Conservation (phyloP, 2,329 filamentous ascomycete genomes). For the Venturia asperata region DNA sequence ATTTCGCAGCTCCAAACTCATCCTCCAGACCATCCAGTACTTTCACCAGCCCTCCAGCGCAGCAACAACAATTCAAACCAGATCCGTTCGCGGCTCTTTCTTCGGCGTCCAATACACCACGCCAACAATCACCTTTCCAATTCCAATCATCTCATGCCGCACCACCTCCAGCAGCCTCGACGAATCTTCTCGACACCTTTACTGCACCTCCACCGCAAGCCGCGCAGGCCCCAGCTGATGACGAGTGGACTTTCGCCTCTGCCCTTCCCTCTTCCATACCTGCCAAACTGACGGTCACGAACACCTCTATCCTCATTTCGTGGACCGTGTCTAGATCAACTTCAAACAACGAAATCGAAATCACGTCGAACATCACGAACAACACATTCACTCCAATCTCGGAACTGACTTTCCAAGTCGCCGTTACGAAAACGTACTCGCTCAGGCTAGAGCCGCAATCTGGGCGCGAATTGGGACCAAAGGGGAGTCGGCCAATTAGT, state of each 20-base stretch:
- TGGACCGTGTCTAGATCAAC: slow-evolving; percentile 60
- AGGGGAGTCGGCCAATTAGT: slow-evolving; percentile 63
- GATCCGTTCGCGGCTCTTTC: slow-evolving; percentile 57
- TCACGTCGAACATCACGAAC: slow-evolving; percentile 80
- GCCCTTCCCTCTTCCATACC: slow-evolving; percentile 61
- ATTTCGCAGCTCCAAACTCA: slow-evolving; percentile 9
- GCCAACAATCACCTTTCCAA: slow-evolving; percentile 44
- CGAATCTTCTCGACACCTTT: slow-evolving; percentile 26
- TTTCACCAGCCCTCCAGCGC: slow-evolving; percentile 26
- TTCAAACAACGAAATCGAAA: slow-evolving; percentile 52
- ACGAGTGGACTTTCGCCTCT: slow-evolving; percentile 92
- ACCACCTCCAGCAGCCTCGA: slow-evolving; percentile 28
- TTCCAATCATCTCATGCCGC: slow-evolving; percentile 39
- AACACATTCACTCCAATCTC: slow-evolving; percentile 62
- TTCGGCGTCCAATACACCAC: slow-evolving; percentile 39
- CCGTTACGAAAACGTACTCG: slow-evolving; percentile 83
- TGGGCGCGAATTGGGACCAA: slow-evolving; percentile 63
- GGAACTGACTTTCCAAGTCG: slow-evolving; percentile 83
- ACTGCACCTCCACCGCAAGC: slow-evolving; percentile 19
- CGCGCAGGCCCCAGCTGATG: slow-evolving; percentile 52
- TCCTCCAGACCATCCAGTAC: slow-evolving; percentile 27
- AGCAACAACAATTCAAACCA: slow-evolving; percentile 35
- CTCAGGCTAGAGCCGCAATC: slow-evolving; percentile 80
- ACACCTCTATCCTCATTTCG: slow-evolving; percentile 63
- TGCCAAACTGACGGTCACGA: slow-evolving; percentile 60